Evolutionary conservation across 2,329 filamentous ascomycete genomes (phyloP), one percentile per base, ranked within the genome.

Genomic region (Pseudohalonectria lignicola): DNA sequence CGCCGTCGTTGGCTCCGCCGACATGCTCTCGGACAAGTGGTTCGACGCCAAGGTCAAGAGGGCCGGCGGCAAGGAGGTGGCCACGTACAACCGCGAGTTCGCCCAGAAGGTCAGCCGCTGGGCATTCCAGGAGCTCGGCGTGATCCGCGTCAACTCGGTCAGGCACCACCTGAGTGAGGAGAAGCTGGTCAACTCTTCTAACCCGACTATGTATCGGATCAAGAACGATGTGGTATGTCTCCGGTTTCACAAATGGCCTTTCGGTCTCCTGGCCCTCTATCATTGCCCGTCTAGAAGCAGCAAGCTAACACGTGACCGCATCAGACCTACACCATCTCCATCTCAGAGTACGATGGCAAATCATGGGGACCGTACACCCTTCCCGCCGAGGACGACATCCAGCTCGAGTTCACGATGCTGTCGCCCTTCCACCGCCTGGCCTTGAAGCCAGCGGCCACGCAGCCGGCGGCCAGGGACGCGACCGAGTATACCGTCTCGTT

Each of bases 401-500:
- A 98, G 62, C 84, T 98, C 44, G 92, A 98, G 62, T 95, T 96
- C 69, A 88, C 80, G 66, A 98, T 96, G 92, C 82, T 98, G 34
- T 95, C 90, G 2, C 90, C 92, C 40, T 96, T 95, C 76, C 82
- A 95, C 66, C 88, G 92, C 31, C 72, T 96, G 25, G 69, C 78
- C 42, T 78, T 98, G 31, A 29, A 40, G 17, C 73, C 76, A 12
- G 48, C 47, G 20, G 32, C 45, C 17, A 58, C 67, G 9, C 60
- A 62, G 23, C 21, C 28, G 9, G 68, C 67, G 19, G 81, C 78
- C 2, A 60, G 69, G 39, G 79, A 85, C 50, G 77, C 79, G 46
- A 80, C 84, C 36, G 71, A 83, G 44, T 98, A 81, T 67, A 71
- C 73, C 45, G 71, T 75, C 33, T 71, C 75, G 18, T 95, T 98